Evolutionary conservation across 139 green algal genomes (phyloP), one percentile per base, ranked within the genome.

Genomic region (Chlorella ohadii): DNA sequence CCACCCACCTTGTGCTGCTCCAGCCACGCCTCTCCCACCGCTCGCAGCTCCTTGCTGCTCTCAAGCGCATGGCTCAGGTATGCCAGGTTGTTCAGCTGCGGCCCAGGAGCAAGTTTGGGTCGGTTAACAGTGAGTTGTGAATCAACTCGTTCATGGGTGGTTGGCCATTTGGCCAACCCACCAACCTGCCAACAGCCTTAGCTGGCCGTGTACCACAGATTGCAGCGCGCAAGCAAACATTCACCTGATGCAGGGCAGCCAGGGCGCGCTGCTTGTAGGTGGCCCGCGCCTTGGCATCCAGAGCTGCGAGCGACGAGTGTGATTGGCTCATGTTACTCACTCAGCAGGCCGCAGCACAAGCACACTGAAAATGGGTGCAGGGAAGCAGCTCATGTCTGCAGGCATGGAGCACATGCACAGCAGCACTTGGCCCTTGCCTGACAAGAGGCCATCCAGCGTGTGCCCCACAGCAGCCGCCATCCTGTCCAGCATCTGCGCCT

Each of bases 21-120:
- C 23, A 93, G 68, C 92, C 92, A 95, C 36, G 82, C 83, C 20
- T 86, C 64, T 0, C 89, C 90, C 66, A 96, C 83, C 41, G 91
- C 44, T 17, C 44, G n/a, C 59, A 92, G 81, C 33, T 88, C 89
- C 27, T 75, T 59, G 65, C 79, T 86, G 44, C 64, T 72, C 20
- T 85, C 78, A 41, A 89, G 68, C 17, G 87, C 72, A 23, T 87
- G 81, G 23, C 80, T 55, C n/a, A 89, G n/a, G 66, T 90, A 91
- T 22, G 88, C 81, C 55, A 84, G 36, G 76, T 93, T 93, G 84
- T 93, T 93, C 84, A 92, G 51, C 51, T 59, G 51, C 51, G 15
- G 15, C 51, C 19, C 51, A 59, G 51, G 44, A 9, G 51, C 51
- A 59, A 13, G 15, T 59, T 6, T 6, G 44, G 44, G 6, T 6